Conservation (phyloP, 2,329 filamentous ascomycete genomes). For the Cordyceps cateniannulata region DNA sequence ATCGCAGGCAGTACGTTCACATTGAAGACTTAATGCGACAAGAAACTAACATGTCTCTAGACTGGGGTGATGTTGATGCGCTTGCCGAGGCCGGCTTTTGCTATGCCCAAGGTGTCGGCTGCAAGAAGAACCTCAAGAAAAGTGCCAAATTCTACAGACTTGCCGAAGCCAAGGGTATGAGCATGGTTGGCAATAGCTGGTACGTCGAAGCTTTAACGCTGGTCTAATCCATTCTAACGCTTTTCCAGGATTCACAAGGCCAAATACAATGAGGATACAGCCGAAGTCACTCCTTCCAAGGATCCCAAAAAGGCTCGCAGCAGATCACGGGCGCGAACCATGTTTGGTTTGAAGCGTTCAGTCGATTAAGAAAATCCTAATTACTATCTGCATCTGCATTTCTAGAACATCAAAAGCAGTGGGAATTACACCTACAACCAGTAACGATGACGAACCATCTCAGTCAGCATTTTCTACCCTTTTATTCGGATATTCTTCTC, state of each 20-base stretch:
- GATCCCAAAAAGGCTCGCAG: slow-evolving; percentile 61
- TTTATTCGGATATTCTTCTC: background rate
- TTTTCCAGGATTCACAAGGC: slow-evolving; percentile 82
- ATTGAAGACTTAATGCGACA: background rate
- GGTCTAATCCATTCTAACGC: background rate
- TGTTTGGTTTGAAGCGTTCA: slow-evolving; percentile 52
- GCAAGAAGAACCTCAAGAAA: slow-evolving; percentile 94
- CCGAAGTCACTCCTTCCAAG: slow-evolving; percentile 35
- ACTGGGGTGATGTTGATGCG: slow-evolving; percentile 93
- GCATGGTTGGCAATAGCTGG: slow-evolving; percentile 98
- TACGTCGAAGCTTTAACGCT: slow-evolving; percentile 40
- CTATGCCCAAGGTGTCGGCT: slow-evolving; percentile 87
- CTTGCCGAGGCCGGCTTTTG: slow-evolving; percentile 93
- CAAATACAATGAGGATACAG: slow-evolving; percentile 70
- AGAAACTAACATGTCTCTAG: slow-evolving; percentile 33
- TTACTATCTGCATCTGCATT: slow-evolving; percentile 10
- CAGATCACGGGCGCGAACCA: slow-evolving; percentile 68
- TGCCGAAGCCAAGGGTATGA: slow-evolving; percentile 90
- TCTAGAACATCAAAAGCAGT: background rate
- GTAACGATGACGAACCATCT: background rate
- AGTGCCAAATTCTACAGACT: slow-evolving; percentile 84
- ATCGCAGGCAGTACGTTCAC: slow-evolving; percentile 73
- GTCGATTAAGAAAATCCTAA: slow-evolving; percentile 19
- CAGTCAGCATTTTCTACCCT: background rate
- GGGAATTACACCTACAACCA: background rate